A percentile compares a stretch with the other conserved stretches of the same genome.
These are phyloP conservation scores for Hydrangea macrophylla DNA, from an alignment of 148 eudicot genomes.

Conservation along the genomic window DNA sequence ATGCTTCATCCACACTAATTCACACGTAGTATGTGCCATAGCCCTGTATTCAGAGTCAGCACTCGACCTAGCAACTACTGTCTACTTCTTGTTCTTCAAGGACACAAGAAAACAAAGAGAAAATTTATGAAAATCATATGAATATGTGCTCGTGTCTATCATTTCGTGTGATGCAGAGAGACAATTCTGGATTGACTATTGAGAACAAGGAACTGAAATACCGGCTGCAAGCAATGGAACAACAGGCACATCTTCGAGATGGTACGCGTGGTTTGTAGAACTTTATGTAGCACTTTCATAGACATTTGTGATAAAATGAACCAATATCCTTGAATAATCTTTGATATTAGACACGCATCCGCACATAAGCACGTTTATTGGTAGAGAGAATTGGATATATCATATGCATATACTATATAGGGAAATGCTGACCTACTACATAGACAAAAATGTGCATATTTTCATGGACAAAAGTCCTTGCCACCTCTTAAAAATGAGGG, in stretches of 20 bases:
- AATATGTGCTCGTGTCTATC: neutral
- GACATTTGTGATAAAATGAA: neutral
- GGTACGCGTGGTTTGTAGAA: constrained; percentile 18
- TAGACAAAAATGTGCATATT: neutral
- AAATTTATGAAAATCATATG: neutral
- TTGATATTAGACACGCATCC: no score
- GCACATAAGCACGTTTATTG: no score
- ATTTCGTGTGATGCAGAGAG: constrained; percentile 26
- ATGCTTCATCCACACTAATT: no score
- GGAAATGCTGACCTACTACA: neutral
- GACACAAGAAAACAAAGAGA: neutral
- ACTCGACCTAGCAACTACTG: no score
- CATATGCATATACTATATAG: no score
- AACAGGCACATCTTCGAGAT: constrained; percentile 31
- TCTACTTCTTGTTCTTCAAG: no score
- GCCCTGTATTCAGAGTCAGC: no score
- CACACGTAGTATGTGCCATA: no score
- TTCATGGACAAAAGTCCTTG: neutral
- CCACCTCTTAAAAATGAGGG: neutral
- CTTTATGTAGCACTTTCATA: neutral
- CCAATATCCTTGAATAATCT: neutral
- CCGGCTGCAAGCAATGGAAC: constrained; percentile 27
- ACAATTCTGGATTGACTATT: constrained; percentile 22
- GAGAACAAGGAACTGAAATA: constrained; percentile 30
- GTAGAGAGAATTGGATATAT: no score